Conservation (phyloP, 768 basidiomycete genomes). For the Auricularia heimuer region DNA sequence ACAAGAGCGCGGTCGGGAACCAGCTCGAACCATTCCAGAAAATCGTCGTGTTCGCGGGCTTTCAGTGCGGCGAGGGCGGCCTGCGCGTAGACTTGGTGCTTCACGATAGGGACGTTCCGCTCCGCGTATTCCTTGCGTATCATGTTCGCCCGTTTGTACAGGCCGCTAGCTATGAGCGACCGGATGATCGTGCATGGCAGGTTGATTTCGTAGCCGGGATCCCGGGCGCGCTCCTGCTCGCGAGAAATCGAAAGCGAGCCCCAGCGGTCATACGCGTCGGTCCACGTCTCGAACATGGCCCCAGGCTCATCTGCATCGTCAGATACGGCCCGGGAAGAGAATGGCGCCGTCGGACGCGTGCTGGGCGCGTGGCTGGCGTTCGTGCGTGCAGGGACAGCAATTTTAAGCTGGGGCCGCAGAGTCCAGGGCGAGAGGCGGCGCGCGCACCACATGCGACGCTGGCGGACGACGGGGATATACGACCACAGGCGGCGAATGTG, state of each 20-base stretch:
- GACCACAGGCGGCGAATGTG: neutral
- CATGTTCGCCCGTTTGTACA: neutral
- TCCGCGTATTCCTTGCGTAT: conserved; percentile 24
- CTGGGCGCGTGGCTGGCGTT: neutral
- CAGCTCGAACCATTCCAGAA: conserved; percentile 35
- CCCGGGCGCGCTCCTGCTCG: neutral
- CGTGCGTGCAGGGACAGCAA: neutral
- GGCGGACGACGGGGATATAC: neutral
- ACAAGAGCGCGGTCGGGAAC: conserved; percentile 21
- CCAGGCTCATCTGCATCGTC: neutral
- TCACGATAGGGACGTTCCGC: conserved; percentile 28
- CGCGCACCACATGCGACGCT: neutral
- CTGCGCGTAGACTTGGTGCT: conserved; percentile 25
- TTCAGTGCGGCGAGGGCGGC: conserved; percentile 28
- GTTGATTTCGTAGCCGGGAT: neutral
- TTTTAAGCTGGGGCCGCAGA: neutral
- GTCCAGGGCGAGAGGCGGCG: neutral
- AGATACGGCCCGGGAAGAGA: neutral
- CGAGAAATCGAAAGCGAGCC: neutral
- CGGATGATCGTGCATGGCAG: neutral
- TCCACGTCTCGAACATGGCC: neutral
- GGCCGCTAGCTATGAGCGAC: neutral
- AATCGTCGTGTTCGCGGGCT: conserved; percentile 14
- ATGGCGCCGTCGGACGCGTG: neutral
- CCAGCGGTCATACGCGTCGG: neutral